Evolutionary conservation across 2,329 filamentous ascomycete species (phyloP).

Genomic region (Ophiocordyceps camponoti-rufipedis): DNA sequence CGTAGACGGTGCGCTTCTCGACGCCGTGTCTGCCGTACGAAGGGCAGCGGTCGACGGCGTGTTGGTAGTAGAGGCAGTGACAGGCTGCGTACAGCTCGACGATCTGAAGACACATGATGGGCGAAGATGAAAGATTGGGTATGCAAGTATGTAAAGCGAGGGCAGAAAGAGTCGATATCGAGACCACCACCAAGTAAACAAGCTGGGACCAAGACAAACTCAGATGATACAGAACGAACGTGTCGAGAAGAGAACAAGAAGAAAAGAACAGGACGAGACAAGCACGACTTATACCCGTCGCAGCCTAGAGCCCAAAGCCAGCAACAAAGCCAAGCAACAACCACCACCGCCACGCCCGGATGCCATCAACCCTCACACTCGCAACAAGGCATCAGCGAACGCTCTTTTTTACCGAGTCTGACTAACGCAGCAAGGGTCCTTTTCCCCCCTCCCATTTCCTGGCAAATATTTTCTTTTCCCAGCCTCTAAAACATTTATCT

Average conservation of each 20-base stretch:
- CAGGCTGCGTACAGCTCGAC: slow-evolving; percentile 76
- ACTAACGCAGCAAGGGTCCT: too few species aligned
- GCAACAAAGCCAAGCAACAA: neutral
- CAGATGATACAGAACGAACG: slow-evolving; percentile 1
- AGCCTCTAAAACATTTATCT: neutral
- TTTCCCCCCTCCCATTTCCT: too few species aligned
- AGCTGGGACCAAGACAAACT: neutral
- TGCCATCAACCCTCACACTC: too few species aligned
- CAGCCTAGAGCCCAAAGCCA: slow-evolving; percentile 22
- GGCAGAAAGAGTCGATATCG: neutral
- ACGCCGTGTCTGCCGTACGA: slow-evolving; percentile 51
- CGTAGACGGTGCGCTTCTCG: slow-evolving; percentile 59
- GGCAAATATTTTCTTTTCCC: neutral
- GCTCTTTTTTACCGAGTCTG: too few species aligned
- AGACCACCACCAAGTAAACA: too few species aligned
- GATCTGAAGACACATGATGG: slow-evolving; percentile 67
- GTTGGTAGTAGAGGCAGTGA: slow-evolving; percentile 74
- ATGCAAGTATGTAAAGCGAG: neutral
- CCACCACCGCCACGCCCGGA: too few species aligned
- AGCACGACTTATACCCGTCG: slow-evolving; percentile 14
- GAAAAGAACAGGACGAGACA: slow-evolving; percentile 12
- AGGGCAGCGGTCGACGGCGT: slow-evolving; percentile 68
- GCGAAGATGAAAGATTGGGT: neutral
- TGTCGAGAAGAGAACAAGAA: slow-evolving; percentile 1
- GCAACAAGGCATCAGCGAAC: too few species aligned